phyloP scores from a whole-genome alignment of 257 asterid species.

The Scutellaria barbata region DNA sequence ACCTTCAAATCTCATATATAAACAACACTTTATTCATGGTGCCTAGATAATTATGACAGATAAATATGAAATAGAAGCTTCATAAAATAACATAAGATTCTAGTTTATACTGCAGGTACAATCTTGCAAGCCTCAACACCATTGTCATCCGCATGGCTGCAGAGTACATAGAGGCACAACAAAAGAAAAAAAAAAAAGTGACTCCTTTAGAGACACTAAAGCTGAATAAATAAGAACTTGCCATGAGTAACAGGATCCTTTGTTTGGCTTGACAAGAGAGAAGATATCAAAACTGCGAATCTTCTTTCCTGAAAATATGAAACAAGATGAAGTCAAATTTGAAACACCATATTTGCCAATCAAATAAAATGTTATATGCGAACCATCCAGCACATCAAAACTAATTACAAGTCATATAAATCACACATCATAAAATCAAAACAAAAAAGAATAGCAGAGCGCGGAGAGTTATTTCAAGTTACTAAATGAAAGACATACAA shows the following conservation, averaged over 20 bases:
- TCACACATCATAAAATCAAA: not conserved
- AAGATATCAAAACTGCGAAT: constrained; percentile 84
- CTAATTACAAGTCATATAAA: not conserved
- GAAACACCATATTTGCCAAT: not conserved
- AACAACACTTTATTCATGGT: not conserved
- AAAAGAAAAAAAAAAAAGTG: not conserved
- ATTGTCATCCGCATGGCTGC: too few relatives aligned
- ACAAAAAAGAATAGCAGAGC: not conserved
- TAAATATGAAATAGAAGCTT: not conserved
- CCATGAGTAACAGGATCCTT: constrained; percentile 94
- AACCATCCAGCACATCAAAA: not conserved
- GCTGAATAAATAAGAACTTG: constrained; percentile 48
- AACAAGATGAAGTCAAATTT: not conserved
- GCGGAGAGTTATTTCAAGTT: not conserved
- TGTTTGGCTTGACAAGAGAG: constrained; percentile 96
- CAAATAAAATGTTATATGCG: not conserved
- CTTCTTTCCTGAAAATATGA: constrained; percentile 74
- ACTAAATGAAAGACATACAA: constrained; percentile 2
- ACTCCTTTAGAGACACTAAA: not conserved
- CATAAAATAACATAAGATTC: too few relatives aligned
- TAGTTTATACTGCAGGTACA: not conserved
- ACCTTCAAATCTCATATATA: not conserved
- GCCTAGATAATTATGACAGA: not conserved
- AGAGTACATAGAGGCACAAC: not conserved
- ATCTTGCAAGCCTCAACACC: too few relatives aligned